phyloP scores from a whole-genome alignment of 225 moss, liverwort and hornwort genomes.

The Physcomitrium patens region DNA sequence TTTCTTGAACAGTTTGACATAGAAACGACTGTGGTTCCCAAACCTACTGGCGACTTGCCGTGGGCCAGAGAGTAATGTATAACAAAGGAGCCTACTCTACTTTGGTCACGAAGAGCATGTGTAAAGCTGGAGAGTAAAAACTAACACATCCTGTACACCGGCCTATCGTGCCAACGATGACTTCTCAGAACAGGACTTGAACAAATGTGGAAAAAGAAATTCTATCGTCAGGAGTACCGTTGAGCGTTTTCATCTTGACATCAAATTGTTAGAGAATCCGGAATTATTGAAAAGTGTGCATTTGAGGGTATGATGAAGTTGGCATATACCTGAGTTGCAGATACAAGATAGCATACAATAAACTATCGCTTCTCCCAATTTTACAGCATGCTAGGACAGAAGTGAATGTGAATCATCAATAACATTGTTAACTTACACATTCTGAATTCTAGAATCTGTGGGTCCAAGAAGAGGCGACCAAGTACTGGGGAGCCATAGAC shows the following conservation, averaged over 20 bases:
- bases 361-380: no score
- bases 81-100: neutral
- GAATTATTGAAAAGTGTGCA: neutral
- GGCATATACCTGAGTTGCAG: neutral
- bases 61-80: slow-evolving; percentile 35
- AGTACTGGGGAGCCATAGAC: no score
- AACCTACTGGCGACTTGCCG: slow-evolving; percentile 46
- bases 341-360: no score
- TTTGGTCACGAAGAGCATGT: neutral
- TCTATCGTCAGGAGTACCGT: neutral
- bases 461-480: no score
- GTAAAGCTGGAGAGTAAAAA: neutral
- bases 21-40: slow-evolving; percentile 36
- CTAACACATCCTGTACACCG: neutral
- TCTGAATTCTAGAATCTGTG: no score
- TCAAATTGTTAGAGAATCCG: neutral
- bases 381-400: no score
- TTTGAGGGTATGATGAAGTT: neutral
- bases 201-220: neutral
- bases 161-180: neutral
- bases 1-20: slow-evolving; percentile 48
- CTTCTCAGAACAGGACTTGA: neutral
- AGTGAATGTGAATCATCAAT: no score
- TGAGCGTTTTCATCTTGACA: neutral
- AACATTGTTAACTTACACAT: no score